These are phyloP conservation scores for Microascus cirrosus DNA, from an alignment of 2,329 filamentous ascomycete species.

Conservation along the genomic window DNA sequence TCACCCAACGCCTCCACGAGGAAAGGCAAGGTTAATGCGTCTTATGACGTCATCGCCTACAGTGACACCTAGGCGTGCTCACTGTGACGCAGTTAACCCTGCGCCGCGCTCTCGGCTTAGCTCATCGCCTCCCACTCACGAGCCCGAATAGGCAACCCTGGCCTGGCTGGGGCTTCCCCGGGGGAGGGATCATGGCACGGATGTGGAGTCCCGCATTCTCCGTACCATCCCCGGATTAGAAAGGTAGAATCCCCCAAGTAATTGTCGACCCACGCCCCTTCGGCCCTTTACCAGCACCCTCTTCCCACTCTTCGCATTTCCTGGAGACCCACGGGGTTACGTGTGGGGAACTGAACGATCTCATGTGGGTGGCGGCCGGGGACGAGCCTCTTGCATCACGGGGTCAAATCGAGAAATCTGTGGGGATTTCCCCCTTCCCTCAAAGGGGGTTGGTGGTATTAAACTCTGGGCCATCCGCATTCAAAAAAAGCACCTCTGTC, in stretches of 20 bases:
- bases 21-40: background rate
- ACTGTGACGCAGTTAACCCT: background rate
- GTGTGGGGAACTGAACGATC: background rate
- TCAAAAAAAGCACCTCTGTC: no score
- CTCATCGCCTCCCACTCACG: no score
- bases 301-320: background rate
- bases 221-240: background rate
- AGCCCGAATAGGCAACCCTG: background rate
- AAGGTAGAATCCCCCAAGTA: background rate
- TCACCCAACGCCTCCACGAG: no score
- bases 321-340: background rate
- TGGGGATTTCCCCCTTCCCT: background rate
- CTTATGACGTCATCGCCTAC: background rate
- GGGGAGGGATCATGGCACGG: background rate
- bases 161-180: no score
- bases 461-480: background rate
- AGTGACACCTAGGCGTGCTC: background rate
- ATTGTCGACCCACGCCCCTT: background rate
- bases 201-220: background rate
- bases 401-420: background rate
- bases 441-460: background rate
- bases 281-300: background rate
- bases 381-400: background rate
- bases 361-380: background rate
- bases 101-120: no score